These are phyloP conservation scores for Amylostereum areolatum DNA, from an alignment of 1,284 basidiomycete species.

Conservation along the genomic window DNA sequence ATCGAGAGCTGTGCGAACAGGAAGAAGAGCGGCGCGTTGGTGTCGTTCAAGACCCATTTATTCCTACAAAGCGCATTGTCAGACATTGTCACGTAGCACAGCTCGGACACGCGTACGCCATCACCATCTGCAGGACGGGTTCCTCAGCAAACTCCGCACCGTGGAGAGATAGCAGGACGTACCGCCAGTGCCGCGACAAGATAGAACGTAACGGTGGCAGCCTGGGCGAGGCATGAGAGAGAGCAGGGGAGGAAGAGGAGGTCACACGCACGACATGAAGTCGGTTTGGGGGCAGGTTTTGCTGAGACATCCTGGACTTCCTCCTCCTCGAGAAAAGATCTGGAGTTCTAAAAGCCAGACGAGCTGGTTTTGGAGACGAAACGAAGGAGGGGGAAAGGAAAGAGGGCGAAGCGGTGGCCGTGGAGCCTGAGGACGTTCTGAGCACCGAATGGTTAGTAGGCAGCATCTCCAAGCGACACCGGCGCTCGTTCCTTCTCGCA, in stretches of 20 bases:
- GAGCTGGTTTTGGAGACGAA: too few species aligned
- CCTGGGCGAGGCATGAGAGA: constrained; percentile 27
- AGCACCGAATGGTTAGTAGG: too few species aligned
- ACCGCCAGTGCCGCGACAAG: constrained; percentile 78
- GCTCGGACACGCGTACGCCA: constrained; percentile 49
- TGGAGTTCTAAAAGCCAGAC: too few species aligned
- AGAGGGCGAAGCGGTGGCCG: too few species aligned
- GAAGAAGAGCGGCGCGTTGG: constrained; percentile 76
- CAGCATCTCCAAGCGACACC: too few species aligned
- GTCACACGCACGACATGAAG: background rate
- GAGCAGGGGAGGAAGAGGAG: too few species aligned
- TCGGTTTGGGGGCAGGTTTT: constrained; percentile 1
- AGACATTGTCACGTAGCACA: constrained; percentile 6
- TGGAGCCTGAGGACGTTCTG: too few species aligned
- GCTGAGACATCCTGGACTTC: constrained; percentile 1
- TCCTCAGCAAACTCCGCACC: too few species aligned
- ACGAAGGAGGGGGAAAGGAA: too few species aligned
- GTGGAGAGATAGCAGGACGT: constrained; percentile 31
- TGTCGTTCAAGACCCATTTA: constrained; percentile 74
- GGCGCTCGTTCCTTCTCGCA: too few species aligned
- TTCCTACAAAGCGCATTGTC: constrained; percentile 43
- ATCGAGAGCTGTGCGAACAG: constrained; percentile 76
- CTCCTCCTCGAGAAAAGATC: background rate
- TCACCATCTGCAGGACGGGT: constrained; percentile 67
- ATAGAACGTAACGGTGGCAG: constrained; percentile 69